A percentile compares a stretch with the other conserved stretches of the same genome.
Evolutionary conservation across 345 rosid species (phyloP).

Genomic region (Gossypium stocksii): DNA sequence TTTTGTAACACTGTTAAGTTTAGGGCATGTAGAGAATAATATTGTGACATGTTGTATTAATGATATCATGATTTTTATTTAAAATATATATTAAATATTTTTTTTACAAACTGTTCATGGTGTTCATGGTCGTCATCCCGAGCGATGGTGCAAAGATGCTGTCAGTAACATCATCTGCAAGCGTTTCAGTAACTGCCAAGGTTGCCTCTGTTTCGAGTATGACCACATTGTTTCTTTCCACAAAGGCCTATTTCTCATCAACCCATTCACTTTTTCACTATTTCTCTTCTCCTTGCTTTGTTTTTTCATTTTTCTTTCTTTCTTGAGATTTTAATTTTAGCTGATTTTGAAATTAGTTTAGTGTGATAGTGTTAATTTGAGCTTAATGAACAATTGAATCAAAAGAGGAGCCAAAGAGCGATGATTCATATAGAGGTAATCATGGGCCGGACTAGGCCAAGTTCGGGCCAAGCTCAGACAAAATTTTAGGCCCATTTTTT

Average conservation of each 20-base stretch:
- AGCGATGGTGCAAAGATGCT: constrained; percentile 90
- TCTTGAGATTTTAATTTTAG: background rate
- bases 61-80: too few species aligned
- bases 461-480: too few species aligned
- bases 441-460: too few species aligned
- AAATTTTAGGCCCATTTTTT: too few species aligned
- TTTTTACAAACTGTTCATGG: constrained; percentile 44
- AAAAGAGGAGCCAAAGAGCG: too few species aligned
- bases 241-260: constrained; percentile 44
- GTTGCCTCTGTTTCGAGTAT: constrained; percentile 92
- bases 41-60: too few species aligned
- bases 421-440: too few species aligned
- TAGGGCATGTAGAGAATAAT: too few species aligned
- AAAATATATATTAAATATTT: too few species aligned
- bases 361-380: background rate
- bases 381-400: background rate
- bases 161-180: constrained; percentile 85
- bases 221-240: constrained; percentile 85
- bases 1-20: too few species aligned
- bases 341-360: background rate
- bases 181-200: constrained; percentile 79
- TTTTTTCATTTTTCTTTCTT: background rate
- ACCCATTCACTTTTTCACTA: background rate
- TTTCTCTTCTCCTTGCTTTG: background rate
- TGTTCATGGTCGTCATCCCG: constrained; percentile 88